Conservation (phyloP, 129 eudicot species). For the Dittrichia graveolens region DNA sequence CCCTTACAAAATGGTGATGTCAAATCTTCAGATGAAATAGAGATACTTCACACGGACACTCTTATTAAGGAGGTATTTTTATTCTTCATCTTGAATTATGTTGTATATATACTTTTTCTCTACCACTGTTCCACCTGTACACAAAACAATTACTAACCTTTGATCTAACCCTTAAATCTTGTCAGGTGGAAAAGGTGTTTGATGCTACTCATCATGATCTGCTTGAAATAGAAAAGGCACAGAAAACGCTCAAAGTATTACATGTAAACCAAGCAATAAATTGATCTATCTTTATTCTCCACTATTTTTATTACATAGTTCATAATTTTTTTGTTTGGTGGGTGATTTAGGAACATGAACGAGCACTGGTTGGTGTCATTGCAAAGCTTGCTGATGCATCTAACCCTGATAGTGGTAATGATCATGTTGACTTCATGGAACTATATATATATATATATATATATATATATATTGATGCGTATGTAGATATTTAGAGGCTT, state of each 20-base stretch:
- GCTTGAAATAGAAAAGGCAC: slow-evolving; percentile 78
- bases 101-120: not conserved
- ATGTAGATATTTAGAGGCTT: not conserved
- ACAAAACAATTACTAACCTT: slow-evolving; percentile 9
- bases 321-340: slow-evolving; percentile 3
- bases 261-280: not conserved
- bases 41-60: slow-evolving; percentile 89
- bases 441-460: not conserved
- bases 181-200: slow-evolving; percentile 84
- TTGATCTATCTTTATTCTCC: slow-evolving; percentile 6
- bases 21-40: slow-evolving; percentile 67
- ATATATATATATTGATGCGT: not conserved
- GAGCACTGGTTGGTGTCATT: slow-evolving; percentile 72
- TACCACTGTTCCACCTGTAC: not conserved
- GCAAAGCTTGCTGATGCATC: slow-evolving; percentile 82
- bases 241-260: slow-evolving; percentile 80
- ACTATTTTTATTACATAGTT: not conserved
- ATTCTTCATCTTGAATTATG: not conserved
- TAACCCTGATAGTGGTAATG: slow-evolving; percentile 73
- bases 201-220: slow-evolving; percentile 73
- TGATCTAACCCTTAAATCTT: too few species aligned
- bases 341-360: slow-evolving; percentile 84
- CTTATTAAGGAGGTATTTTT: slow-evolving; percentile 73
- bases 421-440: slow-evolving; percentile 21
- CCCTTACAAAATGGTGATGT: slow-evolving; percentile 49